Percentiles rank a stretch among this genome's conserved stretches.
These are phyloP conservation scores for Mucor lusitanicus DNA, from an alignment of 371 early-diverging fungal species.

Conservation along the genomic window DNA sequence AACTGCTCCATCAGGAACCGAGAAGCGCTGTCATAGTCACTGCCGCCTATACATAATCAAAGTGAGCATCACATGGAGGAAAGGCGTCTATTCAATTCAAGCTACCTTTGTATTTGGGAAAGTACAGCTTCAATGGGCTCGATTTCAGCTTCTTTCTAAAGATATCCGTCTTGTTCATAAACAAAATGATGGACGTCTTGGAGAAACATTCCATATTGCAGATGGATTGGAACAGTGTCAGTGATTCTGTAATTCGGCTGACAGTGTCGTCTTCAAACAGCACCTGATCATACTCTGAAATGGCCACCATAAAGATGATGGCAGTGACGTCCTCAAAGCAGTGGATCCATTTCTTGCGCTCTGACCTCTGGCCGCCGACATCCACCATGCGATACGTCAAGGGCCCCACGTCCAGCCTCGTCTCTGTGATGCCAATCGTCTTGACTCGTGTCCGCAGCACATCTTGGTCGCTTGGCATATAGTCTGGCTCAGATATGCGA, in stretches of 20 bases:
- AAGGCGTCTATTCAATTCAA: background rate
- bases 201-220: conserved; percentile 70
- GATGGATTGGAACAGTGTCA: conserved; percentile 68
- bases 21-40: conserved; percentile 58
- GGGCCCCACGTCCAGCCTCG: conserved; percentile 73
- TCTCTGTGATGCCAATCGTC: conserved; percentile 83
- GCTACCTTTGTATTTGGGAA: conserved; percentile 61
- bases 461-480: conserved; percentile 80
- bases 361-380: conserved; percentile 88
- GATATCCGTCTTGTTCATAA: conserved; percentile 79
- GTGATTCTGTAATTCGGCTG: conserved; percentile 52
- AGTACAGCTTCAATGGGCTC: conserved; percentile 61
- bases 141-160: conserved; percentile 65
- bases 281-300: conserved; percentile 89
- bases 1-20: conserved; percentile 28
- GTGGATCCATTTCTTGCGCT: conserved; percentile 91
- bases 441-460: conserved; percentile 73
- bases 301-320: conserved; percentile 88
- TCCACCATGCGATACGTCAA: conserved; percentile 83
- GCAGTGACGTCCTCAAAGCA: conserved; percentile 91
- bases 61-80: no score
- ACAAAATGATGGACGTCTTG: conserved; percentile 73
- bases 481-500: conserved; percentile 66
- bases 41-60: conserved; percentile 35
- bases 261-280: conserved; percentile 86